Conservation (phyloP, 768 basidiomycete genomes). For the Xerocomus brunneocitrinus region DNA sequence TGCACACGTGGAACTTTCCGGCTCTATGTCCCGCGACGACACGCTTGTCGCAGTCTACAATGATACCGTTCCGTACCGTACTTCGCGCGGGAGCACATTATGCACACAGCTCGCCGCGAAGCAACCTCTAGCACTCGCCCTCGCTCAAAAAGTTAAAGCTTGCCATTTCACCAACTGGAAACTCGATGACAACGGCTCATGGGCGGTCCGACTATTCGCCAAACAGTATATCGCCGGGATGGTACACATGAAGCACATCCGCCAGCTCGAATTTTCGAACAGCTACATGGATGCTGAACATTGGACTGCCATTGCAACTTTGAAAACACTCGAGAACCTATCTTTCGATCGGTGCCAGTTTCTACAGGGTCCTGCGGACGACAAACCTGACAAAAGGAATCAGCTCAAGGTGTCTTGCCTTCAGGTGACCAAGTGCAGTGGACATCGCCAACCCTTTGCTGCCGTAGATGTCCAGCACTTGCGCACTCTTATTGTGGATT, state of each 20-base stretch:
- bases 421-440: neutral
- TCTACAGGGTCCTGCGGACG: neutral
- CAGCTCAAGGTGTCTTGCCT: slow-evolving; percentile 10
- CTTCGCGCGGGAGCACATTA: slow-evolving; percentile 9
- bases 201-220: neutral
- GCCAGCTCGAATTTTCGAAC: slow-evolving; percentile 4
- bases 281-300: slow-evolving; percentile 10
- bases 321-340: slow-evolving; percentile 15
- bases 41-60: neutral
- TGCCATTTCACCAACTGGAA: slow-evolving; percentile 12
- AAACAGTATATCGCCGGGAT: slow-evolving; percentile 3
- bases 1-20: slow-evolving; percentile 24
- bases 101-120: slow-evolving; percentile 27
- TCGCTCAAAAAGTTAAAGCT: slow-evolving; percentile 29
- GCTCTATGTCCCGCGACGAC: slow-evolving; percentile 16
- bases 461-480: slow-evolving; percentile 1
- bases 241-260: slow-evolving; percentile 18
- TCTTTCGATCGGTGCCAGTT: slow-evolving; percentile 6
- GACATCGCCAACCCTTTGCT: neutral
- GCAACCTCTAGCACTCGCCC: slow-evolving; percentile 24
- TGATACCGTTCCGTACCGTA: neutral
- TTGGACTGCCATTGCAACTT: slow-evolving; percentile 12
- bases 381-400: neutral
- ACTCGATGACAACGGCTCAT: neutral
- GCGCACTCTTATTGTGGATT: neutral